phyloP scores from a whole-genome alignment of 139 green algal genomes.

The Edaphochlamys debaryana region DNA sequence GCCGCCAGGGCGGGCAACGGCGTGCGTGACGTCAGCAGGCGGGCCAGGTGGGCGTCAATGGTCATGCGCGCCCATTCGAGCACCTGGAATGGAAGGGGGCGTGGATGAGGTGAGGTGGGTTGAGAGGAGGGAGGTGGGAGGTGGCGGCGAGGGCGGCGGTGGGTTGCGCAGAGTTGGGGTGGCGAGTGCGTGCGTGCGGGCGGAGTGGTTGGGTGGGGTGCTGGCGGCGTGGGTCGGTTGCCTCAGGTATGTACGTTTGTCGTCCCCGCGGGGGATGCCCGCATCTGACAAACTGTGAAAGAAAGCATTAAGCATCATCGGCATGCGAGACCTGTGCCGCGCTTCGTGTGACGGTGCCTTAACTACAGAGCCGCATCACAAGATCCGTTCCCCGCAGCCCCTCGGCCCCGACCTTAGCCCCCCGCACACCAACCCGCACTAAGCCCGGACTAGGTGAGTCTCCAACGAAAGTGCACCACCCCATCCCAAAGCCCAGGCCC shows the following conservation, averaged over 20 bases:
- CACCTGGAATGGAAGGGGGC: constrained; percentile 34
- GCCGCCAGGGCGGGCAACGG: constrained; percentile 28
- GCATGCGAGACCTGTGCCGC: no score
- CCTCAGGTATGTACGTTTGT: constrained; percentile 21
- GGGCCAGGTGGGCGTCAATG: constrained; percentile 57
- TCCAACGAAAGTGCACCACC: no score
- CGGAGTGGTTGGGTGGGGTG: not conserved
- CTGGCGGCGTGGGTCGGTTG: not conserved
- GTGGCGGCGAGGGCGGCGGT: not conserved
- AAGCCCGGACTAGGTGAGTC: no score
- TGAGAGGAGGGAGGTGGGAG: not conserved
- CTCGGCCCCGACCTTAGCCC: no score
- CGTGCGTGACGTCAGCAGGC: constrained; percentile 46
- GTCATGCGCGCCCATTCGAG: constrained; percentile 56
- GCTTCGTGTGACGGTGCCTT: no score
- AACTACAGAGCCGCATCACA: no score
- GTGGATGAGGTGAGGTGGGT: not conserved
- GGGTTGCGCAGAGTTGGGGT: not conserved
- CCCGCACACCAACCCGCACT: no score
- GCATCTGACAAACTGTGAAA: constrained; percentile 52
- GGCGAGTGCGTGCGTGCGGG: not conserved
- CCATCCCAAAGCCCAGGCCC: no score
- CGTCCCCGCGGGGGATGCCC: not conserved
- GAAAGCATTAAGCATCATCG: constrained; percentile 34
- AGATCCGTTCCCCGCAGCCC: no score